Base-by-base conservation (phyloP, 805 yeast genomes). In the Zygosaccharomyces bailii region DNA sequence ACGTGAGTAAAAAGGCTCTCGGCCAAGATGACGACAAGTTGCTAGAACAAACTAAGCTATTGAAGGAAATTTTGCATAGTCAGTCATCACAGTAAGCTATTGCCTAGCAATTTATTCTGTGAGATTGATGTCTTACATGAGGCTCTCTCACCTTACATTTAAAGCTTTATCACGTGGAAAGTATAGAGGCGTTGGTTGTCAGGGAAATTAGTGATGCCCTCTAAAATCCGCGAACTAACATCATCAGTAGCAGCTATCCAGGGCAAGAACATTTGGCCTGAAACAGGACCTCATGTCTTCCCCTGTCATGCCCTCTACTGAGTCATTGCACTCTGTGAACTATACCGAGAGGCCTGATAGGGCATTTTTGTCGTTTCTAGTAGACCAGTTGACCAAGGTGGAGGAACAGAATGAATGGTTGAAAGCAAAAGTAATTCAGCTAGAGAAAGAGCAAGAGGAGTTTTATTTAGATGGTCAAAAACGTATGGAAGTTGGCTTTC, bases 1-100 rank as follows among this genome's bases (percentile, higher is more conserved):
- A 51, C 31, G 60, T 60, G 9, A 59, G 54, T 42, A 63, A 63
- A 51, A 59, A 57, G 38, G 64, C 65, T 11, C 40, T 54, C 1
- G 66, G 65, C 5, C 67, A 62, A 42, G 67, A 62, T 43, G 60
- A 60, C 30, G 65, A 59, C 34, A 62, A 62, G 43, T 36, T 63
- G 45, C 38, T 44, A 16, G 66, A 61, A 33, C 67, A 62, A 36
- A 42, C 56, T 16, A 38, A 36, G 5, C 36, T 54, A 6, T 46
- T 61, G 24, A 46, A 44, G 36, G 47, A 49, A 4, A 32, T 46
- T 2, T 29, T 55, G 19, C 20, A 44, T 9, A 36, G 31, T 2
- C 21, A 34, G 3, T 21, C 21, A 17, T 20, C 32, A 13, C 27
- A 37, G 14, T 25, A 37, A 20, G n/a, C n/a, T n/a, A n/a, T n/a